These are phyloP conservation scores for Fulvia fulva DNA, from an alignment of 2,329 filamentous ascomycete genomes.

Conservation along the genomic window DNA sequence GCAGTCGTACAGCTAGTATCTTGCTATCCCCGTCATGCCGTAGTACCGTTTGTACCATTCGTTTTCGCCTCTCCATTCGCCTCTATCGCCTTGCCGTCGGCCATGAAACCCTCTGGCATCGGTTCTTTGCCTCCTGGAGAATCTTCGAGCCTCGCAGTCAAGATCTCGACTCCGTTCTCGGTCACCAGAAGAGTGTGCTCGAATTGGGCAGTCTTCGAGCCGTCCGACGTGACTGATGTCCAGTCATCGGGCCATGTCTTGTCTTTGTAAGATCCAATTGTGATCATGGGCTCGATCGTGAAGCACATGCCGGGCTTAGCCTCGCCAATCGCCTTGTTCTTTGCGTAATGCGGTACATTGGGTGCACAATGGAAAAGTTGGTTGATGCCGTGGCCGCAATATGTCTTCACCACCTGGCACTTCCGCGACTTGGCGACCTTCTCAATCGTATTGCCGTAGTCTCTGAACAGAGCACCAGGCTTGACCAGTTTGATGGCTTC, in stretches of 20 bases:
- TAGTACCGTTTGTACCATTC: constrained; percentile 4
- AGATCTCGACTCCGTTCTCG: constrained; percentile 73
- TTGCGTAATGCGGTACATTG: constrained; percentile 94
- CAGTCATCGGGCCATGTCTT: constrained; percentile 98
- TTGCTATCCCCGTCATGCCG: not conserved
- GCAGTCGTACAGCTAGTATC: not conserved
- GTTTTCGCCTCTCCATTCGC: constrained; percentile 5
- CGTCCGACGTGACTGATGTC: constrained; percentile 92
- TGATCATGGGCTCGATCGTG: constrained; percentile 98
- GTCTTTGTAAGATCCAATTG: constrained; percentile 82
- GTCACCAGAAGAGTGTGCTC: constrained; percentile 83
- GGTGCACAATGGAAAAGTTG: constrained; percentile 88
- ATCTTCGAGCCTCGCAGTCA: constrained; percentile 68
- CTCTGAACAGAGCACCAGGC: constrained; percentile 85
- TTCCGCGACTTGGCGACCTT: constrained; percentile 81
- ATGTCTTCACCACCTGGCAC: constrained; percentile 91
- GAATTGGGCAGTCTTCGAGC: constrained; percentile 87
- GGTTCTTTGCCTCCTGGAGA: constrained; percentile 64
- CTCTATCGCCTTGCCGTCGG: constrained; percentile 5
- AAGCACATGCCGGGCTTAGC: constrained; percentile 98
- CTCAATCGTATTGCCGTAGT: constrained; percentile 92
- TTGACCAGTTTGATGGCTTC: constrained; percentile 88
- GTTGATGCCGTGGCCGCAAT: constrained; percentile 95
- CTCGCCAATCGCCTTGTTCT: constrained; percentile 94
- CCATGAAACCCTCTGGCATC: constrained; percentile 23